Base-by-base conservation (phyloP, 2,329 filamentous ascomycete genomes). In the Aureobasidium sp. region DNA sequence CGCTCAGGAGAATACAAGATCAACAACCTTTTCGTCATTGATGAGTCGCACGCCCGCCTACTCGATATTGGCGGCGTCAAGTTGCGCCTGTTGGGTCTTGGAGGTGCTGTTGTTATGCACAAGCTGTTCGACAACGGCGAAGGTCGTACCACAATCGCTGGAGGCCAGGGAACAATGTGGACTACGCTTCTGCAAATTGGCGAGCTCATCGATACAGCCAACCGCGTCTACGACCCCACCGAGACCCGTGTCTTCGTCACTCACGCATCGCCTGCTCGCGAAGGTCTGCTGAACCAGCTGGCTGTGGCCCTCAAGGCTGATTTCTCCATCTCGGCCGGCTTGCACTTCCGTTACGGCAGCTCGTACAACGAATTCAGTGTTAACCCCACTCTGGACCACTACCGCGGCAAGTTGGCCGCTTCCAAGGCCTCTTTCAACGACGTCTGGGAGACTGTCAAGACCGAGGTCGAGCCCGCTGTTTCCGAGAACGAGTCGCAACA, bases 281-380 rank as follows among this genome's bases (percentile, higher is more conserved):
- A 99, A 81, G 96, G 96, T 68, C 93, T 99, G 72, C 83, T 99
- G 70, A 99, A 99, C 80, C 96, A 99, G 84, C 90, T 99, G 20
- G 98, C 96, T 3, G 96, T 99, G 60, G 97, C 94, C 1, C 88
- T 99, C 62, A 99, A 99, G 83, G 95, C 96, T 40, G 96, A 99
- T 78, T 99, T 99, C 81, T 99, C 96, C 29, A 91, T 99, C 75
- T 99, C 96, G 15, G 96, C 96, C 58, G 96, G 96, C 74, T 90
- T 99, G 33, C 96, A 99, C 81, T 99, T 99, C 90, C 89, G 96
- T 70, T 99, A 99, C 73, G 96, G 97, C 70, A 98, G 95, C 80
- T 99, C 97, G 1, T 99, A 99, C 87, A 99, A 99, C 81, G 97
- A 99, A 79, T 99, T 99, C 82, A 98, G 95, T 70, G 96, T 99